Base-by-base conservation (phyloP, 1,284 basidiomycete species). In the Somion occarium region DNA sequence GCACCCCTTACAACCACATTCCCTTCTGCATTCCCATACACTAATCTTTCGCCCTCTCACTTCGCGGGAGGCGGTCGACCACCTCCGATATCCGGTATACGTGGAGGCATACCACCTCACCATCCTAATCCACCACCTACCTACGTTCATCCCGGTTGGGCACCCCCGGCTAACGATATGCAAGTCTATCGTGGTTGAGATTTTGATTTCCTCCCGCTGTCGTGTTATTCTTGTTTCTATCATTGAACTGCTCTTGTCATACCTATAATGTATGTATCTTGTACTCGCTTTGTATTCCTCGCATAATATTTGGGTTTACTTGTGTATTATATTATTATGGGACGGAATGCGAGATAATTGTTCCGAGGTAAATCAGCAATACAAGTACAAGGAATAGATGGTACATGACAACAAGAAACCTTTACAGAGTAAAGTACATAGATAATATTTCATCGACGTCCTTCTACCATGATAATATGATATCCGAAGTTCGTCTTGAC, bases 401-500 rank as follows among this genome's bases (percentile, higher is more conserved):
- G 38, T 15, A 39, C 38, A 39, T 39, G n/a, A 9, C 34, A n/a
- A 37, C 11, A 37, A 37, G 9, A n/a, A 37, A 9, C 34, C 11
- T n/a, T 9, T n/a, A 37, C 34, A 37, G 34, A 37, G 38, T 5
- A 3, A 15, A 20, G 5, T 15, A 20, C 20, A 20, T 18, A 18
- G 5, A 5, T 23, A 7, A 13, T 5, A 5, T n/a, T 3, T 76
- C 65, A 90, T 52, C 85, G 79, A 46, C 88, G 78, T 18, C 86
- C 87, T 69, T 92, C 88, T 3, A 91, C 88, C 85, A 92, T 89
- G 64, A 92, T 90, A 59, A 92, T 83, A 63, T 92, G 89, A 64
- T 92, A 92, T n/a, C 89, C 90, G 63, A 84, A 84, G 53, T 77
- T 80, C 2, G 89, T 91, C 69, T 90, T 92, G 37, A 91, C 83